A percentile compares a stretch with the other conserved stretches of the same genome.
These are phyloP conservation scores for Phyllosticta citrichinensis DNA, from an alignment of 2,329 filamentous ascomycete species.

Conservation along the genomic window DNA sequence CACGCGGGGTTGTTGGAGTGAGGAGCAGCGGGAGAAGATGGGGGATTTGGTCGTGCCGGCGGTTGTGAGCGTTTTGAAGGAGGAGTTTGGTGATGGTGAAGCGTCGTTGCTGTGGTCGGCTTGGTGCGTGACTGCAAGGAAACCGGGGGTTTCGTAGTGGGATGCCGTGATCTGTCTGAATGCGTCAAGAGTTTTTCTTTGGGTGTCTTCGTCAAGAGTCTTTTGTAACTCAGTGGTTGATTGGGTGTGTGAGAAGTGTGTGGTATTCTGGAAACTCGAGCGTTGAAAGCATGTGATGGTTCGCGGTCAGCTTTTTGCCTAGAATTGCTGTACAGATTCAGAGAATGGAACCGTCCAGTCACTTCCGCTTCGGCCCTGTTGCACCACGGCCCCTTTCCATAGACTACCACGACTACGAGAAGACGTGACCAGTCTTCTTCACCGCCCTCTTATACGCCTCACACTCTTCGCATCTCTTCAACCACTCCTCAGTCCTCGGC, in stretches of 20 bases:
- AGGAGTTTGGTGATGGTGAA: conserved; percentile 3
- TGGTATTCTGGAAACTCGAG: too few relatives aligned
- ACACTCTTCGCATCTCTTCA: conserved; percentile 27
- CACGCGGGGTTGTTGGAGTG: conserved; percentile 2
- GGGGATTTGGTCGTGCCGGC: not conserved
- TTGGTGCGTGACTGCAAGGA: conserved; percentile 1
- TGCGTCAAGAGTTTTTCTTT: too few relatives aligned
- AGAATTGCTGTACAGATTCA: too few relatives aligned
- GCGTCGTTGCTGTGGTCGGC: not conserved
- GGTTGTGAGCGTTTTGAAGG: not conserved
- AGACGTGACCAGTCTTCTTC: conserved; percentile 29
- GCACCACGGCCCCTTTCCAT: too few relatives aligned
- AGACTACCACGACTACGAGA: not conserved
- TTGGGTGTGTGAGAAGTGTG: too few relatives aligned
- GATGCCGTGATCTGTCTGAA: too few relatives aligned
- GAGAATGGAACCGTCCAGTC: too few relatives aligned
- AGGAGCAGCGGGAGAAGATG: conserved; percentile 8
- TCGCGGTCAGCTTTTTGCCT: too few relatives aligned
- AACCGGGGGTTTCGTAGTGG: not conserved
- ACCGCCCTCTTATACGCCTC: conserved; percentile 29
- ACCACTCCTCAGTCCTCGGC: conserved; percentile 25
- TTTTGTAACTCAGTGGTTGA: too few relatives aligned
- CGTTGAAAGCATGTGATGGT: too few relatives aligned
- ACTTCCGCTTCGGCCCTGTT: too few relatives aligned
- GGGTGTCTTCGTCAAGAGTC: too few relatives aligned